Percentiles rank a stretch among this genome's conserved stretches.
These are phyloP conservation scores for Leptographium flavum DNA, from an alignment of 2,329 filamentous ascomycete species.

Conservation along the genomic window DNA sequence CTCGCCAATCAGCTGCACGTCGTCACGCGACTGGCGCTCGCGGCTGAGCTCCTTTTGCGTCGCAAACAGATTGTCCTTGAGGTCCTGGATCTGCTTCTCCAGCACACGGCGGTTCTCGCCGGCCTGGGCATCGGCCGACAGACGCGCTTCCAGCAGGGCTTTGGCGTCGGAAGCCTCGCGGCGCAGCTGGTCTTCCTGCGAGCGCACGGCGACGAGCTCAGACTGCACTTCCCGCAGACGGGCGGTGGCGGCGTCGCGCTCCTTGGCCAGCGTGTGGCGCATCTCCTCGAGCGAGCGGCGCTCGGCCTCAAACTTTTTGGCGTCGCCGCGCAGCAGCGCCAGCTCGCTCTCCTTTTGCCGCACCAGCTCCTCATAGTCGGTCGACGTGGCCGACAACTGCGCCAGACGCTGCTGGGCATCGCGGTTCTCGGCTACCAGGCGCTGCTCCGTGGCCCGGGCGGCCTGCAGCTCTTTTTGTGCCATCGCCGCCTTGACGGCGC, in stretches of 20 bases:
- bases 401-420: constrained; percentile 74
- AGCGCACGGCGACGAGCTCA: constrained; percentile 73
- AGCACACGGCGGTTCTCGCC: constrained; percentile 68
- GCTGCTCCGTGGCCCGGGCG: constrained; percentile 58
- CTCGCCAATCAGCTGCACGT: constrained; percentile 79
- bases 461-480: constrained; percentile 68
- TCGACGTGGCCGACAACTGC: constrained; percentile 79
- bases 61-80: constrained; percentile 75
- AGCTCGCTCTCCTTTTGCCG: constrained; percentile 90
- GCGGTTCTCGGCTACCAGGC: constrained; percentile 66
- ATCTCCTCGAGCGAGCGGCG: constrained; percentile 67
- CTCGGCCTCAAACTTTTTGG: constrained; percentile 71
- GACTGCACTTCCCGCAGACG: constrained; percentile 76
- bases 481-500: constrained; percentile 68
- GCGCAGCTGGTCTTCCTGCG: constrained; percentile 71
- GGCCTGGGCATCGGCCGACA: constrained; percentile 80
- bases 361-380: constrained; percentile 88
- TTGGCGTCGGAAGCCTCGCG: constrained; percentile 84
- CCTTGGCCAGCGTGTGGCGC: constrained; percentile 51
- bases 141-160: constrained; percentile 69
- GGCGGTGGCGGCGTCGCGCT: constrained; percentile 65
- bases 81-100: constrained; percentile 72
- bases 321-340: constrained; percentile 67
- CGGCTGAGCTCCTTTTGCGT: constrained; percentile 79
- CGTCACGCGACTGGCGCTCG: constrained; percentile 84